These are phyloP conservation scores for Coemansia sp. DNA, from an alignment of 192 early-diverging fungal genomes.

Conservation along the genomic window DNA sequence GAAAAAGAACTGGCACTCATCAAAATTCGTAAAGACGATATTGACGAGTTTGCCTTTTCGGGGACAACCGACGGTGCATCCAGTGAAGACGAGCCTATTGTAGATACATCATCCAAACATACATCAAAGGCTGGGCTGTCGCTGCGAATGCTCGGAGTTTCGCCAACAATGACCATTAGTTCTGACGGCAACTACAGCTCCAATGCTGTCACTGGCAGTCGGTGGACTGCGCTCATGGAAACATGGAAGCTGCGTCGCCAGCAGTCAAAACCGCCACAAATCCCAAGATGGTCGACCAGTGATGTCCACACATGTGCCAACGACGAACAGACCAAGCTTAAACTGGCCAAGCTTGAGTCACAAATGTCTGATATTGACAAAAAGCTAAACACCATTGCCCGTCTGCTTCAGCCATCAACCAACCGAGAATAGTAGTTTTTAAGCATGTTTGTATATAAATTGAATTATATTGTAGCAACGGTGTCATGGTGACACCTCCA, in stretches of 20 bases:
- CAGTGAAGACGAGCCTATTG: too few species aligned
- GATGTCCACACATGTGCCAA: neutral
- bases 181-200: neutral
- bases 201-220: neutral
- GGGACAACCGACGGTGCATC: neutral
- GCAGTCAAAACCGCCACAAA: neutral
- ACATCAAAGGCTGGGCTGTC: too few species aligned
- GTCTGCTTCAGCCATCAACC: conserved; percentile 24
- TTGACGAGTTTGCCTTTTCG: conserved; percentile 21
- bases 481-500: too few species aligned
- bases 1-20: conserved; percentile 34
- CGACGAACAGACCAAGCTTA: neutral
- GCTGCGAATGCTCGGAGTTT: too few species aligned
- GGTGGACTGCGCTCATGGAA: neutral
- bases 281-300: neutral
- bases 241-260: neutral
- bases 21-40: conserved; percentile 17
- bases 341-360: conserved; percentile 15
- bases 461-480: too few species aligned
- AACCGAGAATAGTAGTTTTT: neutral
- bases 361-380: conserved; percentile 27
- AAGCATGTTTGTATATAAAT: too few species aligned
- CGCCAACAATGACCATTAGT: neutral
- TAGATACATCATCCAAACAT: too few species aligned
- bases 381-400: conserved; percentile 24